Evolutionary conservation across 2,329 filamentous ascomycete genomes (phyloP).

Genomic region (Sclerotinia trifoliorum): DNA sequence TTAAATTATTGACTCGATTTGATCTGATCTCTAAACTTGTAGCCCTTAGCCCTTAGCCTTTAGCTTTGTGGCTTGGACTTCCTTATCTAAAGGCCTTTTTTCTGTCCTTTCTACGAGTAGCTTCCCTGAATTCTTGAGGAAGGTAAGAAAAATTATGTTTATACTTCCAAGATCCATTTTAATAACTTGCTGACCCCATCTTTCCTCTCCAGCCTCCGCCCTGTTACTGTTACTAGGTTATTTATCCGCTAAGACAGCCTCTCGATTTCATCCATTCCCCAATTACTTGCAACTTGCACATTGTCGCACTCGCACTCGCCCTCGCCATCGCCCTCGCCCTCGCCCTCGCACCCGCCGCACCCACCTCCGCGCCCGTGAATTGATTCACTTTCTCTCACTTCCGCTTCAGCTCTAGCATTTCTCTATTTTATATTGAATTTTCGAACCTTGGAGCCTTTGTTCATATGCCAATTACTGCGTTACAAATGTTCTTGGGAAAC

Average conservation of each 20-base stretch:
- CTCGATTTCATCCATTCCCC: background rate
- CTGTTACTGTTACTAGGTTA: background rate
- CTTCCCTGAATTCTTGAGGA: too few species aligned
- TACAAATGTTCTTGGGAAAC: constrained; percentile 8
- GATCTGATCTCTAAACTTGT: background rate
- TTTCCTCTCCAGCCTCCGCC: constrained; percentile 9
- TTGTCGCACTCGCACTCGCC: background rate
- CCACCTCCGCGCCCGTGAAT: background rate
- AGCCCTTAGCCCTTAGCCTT: too few species aligned
- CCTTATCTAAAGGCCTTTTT: background rate
- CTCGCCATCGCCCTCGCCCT: background rate
- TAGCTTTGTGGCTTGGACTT: background rate
- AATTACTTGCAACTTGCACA: background rate
- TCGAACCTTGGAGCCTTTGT: background rate
- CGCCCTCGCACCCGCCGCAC: background rate
- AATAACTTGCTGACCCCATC: constrained; percentile 5
- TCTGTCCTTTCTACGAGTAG: background rate
- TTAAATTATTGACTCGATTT: background rate
- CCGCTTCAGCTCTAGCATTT: background rate
- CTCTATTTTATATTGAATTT: background rate
- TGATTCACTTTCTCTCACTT: constrained; percentile 1
- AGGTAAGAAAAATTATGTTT: background rate
- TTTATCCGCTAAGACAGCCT: constrained; percentile 16
- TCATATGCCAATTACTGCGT: background rate
- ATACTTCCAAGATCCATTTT: background rate